Evolutionary conservation across 2,329 filamentous ascomycete genomes (phyloP).

Genomic region (Aspergillus aculeatus): DNA sequence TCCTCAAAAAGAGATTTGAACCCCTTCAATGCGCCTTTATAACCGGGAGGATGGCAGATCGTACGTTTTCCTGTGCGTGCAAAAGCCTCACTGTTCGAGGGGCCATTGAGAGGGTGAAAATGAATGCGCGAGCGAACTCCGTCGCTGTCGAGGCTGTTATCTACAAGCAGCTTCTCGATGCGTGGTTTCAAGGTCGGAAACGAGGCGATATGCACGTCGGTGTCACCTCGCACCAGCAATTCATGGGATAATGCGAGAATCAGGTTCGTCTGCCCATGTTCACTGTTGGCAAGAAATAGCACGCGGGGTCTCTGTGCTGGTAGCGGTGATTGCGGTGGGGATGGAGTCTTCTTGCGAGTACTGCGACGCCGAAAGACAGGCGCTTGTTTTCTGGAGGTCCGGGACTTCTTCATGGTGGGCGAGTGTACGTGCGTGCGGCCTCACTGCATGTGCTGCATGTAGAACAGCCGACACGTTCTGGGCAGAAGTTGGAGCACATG

Average conservation of each 20-base stretch:
- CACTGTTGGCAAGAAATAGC: neutral
- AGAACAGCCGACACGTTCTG: neutral
- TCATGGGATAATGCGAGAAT: neutral
- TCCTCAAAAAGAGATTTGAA: conserved; percentile 2
- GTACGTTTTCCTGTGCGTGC: neutral
- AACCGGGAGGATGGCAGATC: neutral
- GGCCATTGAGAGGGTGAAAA: neutral
- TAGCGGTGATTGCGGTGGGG: neutral
- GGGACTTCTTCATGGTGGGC: neutral
- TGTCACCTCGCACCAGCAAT: neutral
- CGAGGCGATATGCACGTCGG: conserved; percentile 1
- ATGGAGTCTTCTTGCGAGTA: neutral
- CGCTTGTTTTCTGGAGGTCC: neutral
- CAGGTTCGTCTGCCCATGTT: neutral
- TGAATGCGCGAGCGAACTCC: neutral
- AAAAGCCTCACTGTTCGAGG: neutral
- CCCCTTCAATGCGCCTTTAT: neutral
- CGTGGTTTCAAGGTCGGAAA: neutral
- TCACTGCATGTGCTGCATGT: neutral
- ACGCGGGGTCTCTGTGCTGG: neutral
- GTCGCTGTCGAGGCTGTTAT: neutral
- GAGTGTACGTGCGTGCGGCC: neutral
- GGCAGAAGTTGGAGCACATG: neutral
- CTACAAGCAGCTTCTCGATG: neutral
- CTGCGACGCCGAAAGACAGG: neutral